These are phyloP conservation scores for Pichia nakasei DNA, from an alignment of 805 yeast genomes.

Conservation along the genomic window DNA sequence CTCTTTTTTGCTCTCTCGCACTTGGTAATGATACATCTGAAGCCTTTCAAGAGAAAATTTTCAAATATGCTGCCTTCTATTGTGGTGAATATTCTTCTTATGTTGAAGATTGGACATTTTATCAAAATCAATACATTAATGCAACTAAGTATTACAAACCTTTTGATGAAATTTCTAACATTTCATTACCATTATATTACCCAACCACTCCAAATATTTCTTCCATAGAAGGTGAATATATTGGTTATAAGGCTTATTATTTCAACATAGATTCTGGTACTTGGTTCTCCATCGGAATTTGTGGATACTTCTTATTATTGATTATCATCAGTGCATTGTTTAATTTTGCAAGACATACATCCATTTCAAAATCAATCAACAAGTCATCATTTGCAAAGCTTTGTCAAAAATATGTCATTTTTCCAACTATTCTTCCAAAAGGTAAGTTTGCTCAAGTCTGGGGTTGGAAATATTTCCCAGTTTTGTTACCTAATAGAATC, in stretches of 20 bases:
- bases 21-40: constrained; percentile 3
- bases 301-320: constrained; percentile 32
- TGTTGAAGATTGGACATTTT: constrained; percentile 14
- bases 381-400: constrained; percentile 19
- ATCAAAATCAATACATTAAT: constrained; percentile 20
- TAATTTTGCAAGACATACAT: constrained; percentile 25
- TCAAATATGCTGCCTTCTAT: neutral
- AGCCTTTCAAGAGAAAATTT: neutral
- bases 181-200: constrained; percentile 9
- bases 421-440: constrained; percentile 31
- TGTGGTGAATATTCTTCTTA: constrained; percentile 10
- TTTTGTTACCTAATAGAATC: constrained; percentile 26
- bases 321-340: constrained; percentile 28
- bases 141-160: constrained; percentile 20
- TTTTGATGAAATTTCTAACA: constrained; percentile 5
- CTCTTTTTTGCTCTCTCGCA: constrained; percentile 10
- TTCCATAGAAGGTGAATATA: neutral
- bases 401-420: constrained; percentile 27
- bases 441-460: constrained; percentile 14
- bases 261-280: constrained; percentile 22
- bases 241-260: constrained; percentile 14
- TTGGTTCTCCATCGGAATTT: constrained; percentile 28
- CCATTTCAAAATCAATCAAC: constrained; percentile 22
- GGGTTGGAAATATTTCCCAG: constrained; percentile 14
- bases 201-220: constrained; percentile 14